Conservation (phyloP, 441 rosid species). For the Populus hybrid region DNA sequence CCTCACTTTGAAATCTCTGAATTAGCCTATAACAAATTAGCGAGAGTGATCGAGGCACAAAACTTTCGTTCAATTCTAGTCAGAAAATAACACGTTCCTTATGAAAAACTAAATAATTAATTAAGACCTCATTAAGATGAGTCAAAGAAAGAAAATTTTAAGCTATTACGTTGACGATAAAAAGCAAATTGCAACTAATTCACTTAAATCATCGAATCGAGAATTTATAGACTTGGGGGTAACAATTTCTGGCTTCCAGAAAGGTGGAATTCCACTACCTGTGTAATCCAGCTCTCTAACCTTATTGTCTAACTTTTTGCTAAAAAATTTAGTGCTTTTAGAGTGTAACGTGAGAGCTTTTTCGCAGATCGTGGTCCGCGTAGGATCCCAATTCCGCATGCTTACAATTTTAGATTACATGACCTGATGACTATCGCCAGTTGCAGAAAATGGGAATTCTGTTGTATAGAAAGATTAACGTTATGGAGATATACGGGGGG, state of each 20-base stretch:
- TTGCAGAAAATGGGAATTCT: too few relatives aligned
- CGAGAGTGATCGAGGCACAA: neutral
- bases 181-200: too few relatives aligned
- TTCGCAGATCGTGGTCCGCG: slow-evolving; percentile 44
- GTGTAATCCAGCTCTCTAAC: neutral
- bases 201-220: neutral
- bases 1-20: neutral
- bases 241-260: neutral
- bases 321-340: slow-evolving; percentile 28
- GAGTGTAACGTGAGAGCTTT: slow-evolving; percentile 23
- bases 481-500: neutral
- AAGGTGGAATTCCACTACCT: slow-evolving; percentile 23
- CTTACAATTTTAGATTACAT: slow-evolving; percentile 16
- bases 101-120: neutral
- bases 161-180: neutral
- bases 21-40: neutral
- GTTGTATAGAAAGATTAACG: neutral
- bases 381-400: slow-evolving; percentile 51
- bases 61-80: neutral
- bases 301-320: slow-evolving; percentile 15
- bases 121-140: neutral
- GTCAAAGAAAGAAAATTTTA: neutral
- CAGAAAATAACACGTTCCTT: neutral
- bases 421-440: too few relatives aligned
- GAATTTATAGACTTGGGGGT: neutral